Base-by-base conservation (phyloP, 345 rosid species). In the Dimocarpus longan region DNA sequence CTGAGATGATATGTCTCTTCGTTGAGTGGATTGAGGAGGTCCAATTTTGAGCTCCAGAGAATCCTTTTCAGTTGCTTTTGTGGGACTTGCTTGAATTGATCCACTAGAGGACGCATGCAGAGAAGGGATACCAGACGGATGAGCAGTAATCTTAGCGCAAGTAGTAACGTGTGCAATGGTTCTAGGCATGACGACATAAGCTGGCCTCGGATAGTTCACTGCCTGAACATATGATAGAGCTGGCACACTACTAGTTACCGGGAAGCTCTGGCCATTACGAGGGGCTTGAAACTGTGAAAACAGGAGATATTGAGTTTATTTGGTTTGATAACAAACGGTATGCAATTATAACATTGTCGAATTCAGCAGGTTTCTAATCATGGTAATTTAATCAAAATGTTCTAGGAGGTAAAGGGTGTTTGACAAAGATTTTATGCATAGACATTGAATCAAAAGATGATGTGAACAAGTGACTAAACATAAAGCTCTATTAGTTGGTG, bases 71-170 rank as follows among this genome's bases (percentile, higher is more conserved):
- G 26, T 57, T 60, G 73, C 62, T 15, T 26, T 66, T 48, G 59
- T 32, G 1, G 65, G 60, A 54, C 18, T 18, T 40, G 48, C 65
- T 39, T 21, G 42, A 46, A 5, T n/a, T 5, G 6, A 18, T 1
- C 28, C 43, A 11, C 24, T 72, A 0, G 22, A 77, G 76, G 19
- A 50, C 24, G 43, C 9, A 52, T 6, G 74, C 10, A 75, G 80
- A 10, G 75, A 0, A 54, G 83, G 78, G 24, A 76, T 79, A 22
- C 81, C 80, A 11, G 84, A 75, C 6, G 79, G 77, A 46, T 77
- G 81, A 40, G 69, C 62, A 22, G 50, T n/a, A 26, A 42, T 5
- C 1, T 73, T 63, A 1, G 65, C 46, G 13, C 18, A 56, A 22
- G 66, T 11, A 11, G 43, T 32, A 21, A 26, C 50, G 37, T 59